Conservation (phyloP, 2,329 filamentous ascomycete species). For the Neopestalotiopsis sp. region DNA sequence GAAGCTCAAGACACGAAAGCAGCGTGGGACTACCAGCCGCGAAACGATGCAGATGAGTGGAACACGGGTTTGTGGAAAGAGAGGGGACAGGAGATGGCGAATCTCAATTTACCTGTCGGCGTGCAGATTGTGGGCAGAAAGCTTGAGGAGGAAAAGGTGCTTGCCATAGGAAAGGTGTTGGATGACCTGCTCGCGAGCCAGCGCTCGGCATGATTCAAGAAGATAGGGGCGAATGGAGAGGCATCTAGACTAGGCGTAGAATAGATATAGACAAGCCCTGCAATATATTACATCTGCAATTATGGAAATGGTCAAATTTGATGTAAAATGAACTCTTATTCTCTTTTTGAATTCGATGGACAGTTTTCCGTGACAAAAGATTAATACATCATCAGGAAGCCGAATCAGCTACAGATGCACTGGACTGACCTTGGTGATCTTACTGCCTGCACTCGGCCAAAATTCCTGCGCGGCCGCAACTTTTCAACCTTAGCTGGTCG, state of each 20-base stretch:
- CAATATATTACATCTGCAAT: no score
- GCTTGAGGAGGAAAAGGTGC: constrained; percentile 60
- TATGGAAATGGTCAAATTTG: no score
- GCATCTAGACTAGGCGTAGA: background rate
- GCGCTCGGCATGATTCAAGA: no score
- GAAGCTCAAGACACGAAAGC: constrained; percentile 43
- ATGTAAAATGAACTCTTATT: no score
- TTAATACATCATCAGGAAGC: no score
- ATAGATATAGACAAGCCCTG: background rate
- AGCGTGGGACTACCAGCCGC: constrained; percentile 44
- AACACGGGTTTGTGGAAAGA: constrained; percentile 54
- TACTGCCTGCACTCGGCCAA: no score
- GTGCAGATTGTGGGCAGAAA: constrained; percentile 57
- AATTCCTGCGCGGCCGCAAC: no score
- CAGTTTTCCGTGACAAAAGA: no score
- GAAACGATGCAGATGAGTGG: constrained; percentile 57
- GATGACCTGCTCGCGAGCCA: constrained; percentile 30
- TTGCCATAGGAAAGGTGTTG: constrained; percentile 46
- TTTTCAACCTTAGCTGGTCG: no score
- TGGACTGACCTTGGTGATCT: no score
- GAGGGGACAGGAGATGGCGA: constrained; percentile 41
- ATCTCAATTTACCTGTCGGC: constrained; percentile 50
- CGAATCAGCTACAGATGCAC: no score
- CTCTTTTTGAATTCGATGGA: no score
- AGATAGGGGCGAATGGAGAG: background rate